Base-by-base conservation (phyloP, 192 early-diverging fungal species). In the Coemansia sp. region DNA sequence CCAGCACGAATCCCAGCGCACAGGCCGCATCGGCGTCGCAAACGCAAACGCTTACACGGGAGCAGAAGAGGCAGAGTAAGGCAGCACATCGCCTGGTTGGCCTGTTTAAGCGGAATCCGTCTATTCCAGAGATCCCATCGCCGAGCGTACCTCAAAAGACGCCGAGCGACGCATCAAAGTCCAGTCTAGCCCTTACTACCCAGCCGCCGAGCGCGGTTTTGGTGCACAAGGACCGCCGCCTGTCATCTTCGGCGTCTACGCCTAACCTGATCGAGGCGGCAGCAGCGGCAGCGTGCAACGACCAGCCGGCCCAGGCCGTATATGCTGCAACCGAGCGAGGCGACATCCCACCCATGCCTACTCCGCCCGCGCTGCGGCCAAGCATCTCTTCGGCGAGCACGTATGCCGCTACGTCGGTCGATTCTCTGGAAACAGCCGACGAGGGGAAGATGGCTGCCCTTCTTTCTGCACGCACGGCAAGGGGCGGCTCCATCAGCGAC, bases 1-100 rank as follows among this genome's bases (percentile, higher is more conserved):
- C 20, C 20, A 56, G 55, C 20, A 20, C 34, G 2, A 56, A n/a
- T 36, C 50, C 50, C 11, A 25, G 50, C 50, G 3, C 30, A 6
- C 30, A 32, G 8, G 8, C 3, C 8, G 30, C 4, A 6, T 32
- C 30, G 3, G 30, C 8, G 30, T 39, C 29, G 55, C 55, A 56
- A 19, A 28, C 16, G 16, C 67, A 57, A 52, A 67, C 67, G 19
- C 63, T 73, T 34, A 73, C 75, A 9, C 67, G 63, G 19, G 71
- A 72, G 54, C 77, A 79, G 16, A 79, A 74, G 54, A 61, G 77
- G 22, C 77, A 79, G 61, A 79, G 77, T 58, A 72, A 72, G 55
- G 77, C 77, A 0, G 68, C 77, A 6, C 67, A 73, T 36, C 64
- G 71, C 29, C 62, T 79, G 20, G 77, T 65, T 2, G 71, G 77